Percentiles rank a stretch among this genome's conserved stretches.
Evolutionary conservation across 2,329 filamentous ascomycete genomes (phyloP).

Genomic region (Clathrospora elynae): DNA sequence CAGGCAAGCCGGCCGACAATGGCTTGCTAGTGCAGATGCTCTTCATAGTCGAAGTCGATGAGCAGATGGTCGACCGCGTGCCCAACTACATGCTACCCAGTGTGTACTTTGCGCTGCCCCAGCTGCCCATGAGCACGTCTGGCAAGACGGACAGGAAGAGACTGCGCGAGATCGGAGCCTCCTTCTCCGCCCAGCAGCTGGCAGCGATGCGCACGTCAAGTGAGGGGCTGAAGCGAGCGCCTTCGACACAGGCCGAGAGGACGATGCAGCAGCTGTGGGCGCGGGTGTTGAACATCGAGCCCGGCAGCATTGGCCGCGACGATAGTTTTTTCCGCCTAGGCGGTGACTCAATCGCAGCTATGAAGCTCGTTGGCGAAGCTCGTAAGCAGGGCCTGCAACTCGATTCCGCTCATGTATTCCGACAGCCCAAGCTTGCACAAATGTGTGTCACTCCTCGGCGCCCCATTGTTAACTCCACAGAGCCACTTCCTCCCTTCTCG

Average conservation of each 20-base stretch:
- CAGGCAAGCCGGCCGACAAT: background rate
- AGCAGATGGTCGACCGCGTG: conserved; percentile 1
- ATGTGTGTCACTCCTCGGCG: no score
- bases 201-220: background rate
- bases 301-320: conserved; percentile 8
- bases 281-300: conserved; percentile 7
- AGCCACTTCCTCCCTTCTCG: background rate
- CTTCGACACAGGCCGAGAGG: conserved; percentile 5
- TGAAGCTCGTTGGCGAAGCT: conserved; percentile 22
- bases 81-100: conserved; percentile 4
- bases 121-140: conserved; percentile 53
- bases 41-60: background rate
- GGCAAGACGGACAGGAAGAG: conserved; percentile 47
- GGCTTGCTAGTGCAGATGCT: background rate
- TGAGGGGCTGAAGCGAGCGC: background rate
- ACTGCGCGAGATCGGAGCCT: background rate
- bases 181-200: conserved; percentile 8
- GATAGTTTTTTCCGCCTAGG: conserved; percentile 28
- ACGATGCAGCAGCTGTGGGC: conserved; percentile 10
- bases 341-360: conserved; percentile 34
- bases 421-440: conserved; percentile 17
- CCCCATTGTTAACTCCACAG: no score
- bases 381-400: conserved; percentile 13
- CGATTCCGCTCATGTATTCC: conserved; percentile 24
- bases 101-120: conserved; percentile 3